These are phyloP conservation scores for Quercus engelmannii DNA, from an alignment of 306 rosid species.

Conservation along the genomic window DNA sequence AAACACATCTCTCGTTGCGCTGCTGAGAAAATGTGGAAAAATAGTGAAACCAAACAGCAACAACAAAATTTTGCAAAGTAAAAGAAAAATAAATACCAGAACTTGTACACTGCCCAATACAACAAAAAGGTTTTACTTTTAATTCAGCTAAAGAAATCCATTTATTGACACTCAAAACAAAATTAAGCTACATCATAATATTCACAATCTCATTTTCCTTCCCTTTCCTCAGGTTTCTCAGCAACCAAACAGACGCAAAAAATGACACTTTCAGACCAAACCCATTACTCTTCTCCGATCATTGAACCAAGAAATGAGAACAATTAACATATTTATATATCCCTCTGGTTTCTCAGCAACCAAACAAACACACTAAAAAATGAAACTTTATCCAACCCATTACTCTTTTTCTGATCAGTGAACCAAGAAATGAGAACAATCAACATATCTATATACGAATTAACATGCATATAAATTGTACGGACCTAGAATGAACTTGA, in stretches of 20 bases:
- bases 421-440: constrained; percentile 14
- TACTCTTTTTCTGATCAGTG: neutral
- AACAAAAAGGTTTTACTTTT: neutral
- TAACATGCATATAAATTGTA: neutral
- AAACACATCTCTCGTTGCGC: constrained; percentile 1
- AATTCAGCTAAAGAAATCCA: neutral
- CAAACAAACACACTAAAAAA: constrained; percentile 11
- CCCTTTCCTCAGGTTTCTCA: constrained; percentile 2
- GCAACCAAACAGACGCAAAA: constrained; percentile 11
- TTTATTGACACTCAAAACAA: constrained; percentile 10
- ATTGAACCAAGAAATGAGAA: constrained; percentile 11
- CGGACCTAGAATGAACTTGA: constrained; percentile 59
- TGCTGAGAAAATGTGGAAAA: constrained; percentile 3
- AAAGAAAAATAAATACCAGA: neutral
- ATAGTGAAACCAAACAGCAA: neutral
- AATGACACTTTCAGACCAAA: constrained; percentile 19
- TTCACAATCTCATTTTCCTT: constrained; percentile 10
- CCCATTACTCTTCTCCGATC: constrained; percentile 18
- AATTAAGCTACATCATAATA: neutral
- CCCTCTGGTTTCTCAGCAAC: neutral
- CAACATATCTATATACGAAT: neutral
- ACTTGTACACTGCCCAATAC: too few relatives aligned
- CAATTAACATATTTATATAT: neutral
- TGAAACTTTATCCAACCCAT: constrained; percentile 30
- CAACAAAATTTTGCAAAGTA: constrained; percentile 2